Base-by-base conservation (phyloP, 495 filamentous ascomycete genomes). In the Gamarada debralockiae region DNA sequence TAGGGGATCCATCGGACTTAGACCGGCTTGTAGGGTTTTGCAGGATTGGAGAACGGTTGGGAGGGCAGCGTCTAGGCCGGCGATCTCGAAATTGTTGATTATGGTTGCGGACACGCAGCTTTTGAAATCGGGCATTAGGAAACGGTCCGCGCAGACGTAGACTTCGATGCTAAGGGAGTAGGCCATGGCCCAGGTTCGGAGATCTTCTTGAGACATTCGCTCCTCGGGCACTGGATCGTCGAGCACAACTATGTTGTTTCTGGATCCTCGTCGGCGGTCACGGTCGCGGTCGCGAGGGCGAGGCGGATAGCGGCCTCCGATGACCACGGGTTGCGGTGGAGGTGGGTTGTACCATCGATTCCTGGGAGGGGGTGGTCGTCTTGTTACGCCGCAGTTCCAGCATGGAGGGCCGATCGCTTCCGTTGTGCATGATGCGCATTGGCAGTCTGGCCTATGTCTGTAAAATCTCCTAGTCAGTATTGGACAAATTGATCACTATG, bases 11-110 rank as follows among this genome's bases (percentile, higher is more conserved):
- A 53, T 56, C 47, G 69, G 61, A 23, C 67, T 63, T 5, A 76
- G 57, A 10, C 70, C 72, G 38, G 65, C 56, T 59, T 70, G 67
- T 12, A 76, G 58, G 50, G 63, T 66, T 15, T 52, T 63, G 61
- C 71, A 74, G 12, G 69, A 59, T 27, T 53, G 55, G 2, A 76
- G 60, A 1, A 76, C 67, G 25, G 67, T 44, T 15, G 61, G 60
- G 3, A 65, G 61, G 14, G 70, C 68, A 1, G 72, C 71, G 50
- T 73, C 68, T 1, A 68, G 40, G 0, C 73, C 70, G 3, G 69
- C 71, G 13, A 66, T 66, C 56, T 74, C 73, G n/a, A 76, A 70
- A 65, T 70, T 68, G 62, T 74, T 69, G 52, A 74, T 61, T 43
- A 66, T 61, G 15, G 47, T 57, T 18, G 65, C 65, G 7, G 69